Conservation (phyloP, 2,329 filamentous ascomycete species). For the Microsporum ferrugineum region DNA sequence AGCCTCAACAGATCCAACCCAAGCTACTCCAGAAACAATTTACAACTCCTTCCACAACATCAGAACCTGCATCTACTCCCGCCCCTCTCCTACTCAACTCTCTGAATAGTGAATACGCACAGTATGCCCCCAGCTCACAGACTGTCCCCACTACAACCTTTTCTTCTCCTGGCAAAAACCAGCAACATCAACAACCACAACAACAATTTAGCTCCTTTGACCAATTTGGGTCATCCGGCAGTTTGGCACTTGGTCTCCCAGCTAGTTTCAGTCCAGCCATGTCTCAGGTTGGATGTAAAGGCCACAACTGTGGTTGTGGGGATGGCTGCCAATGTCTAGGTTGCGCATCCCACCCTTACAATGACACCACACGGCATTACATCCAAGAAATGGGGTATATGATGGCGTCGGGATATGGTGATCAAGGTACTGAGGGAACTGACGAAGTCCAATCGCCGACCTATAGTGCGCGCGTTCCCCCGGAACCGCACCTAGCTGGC, state of each 20-base stretch:
- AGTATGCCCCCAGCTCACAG: background rate
- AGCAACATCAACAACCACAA: background rate
- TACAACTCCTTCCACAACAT: background rate
- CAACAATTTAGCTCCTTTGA: background rate
- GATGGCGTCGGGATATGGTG: slow-evolving; percentile 26
- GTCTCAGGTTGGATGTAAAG: slow-evolving; percentile 8
- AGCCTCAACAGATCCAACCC: background rate
- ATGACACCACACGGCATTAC: slow-evolving; percentile 34
- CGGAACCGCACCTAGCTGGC: background rate
- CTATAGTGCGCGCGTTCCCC: slow-evolving; percentile 12
- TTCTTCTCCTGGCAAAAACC: background rate
- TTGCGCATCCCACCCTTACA: slow-evolving; percentile 38
- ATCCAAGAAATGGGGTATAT: slow-evolving; percentile 37
- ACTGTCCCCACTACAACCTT: background rate
- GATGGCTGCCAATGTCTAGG: slow-evolving; percentile 37
- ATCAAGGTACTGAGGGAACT: slow-evolving; percentile 15
- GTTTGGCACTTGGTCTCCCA: background rate
- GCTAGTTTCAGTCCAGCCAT: background rate
- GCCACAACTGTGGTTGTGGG: slow-evolving; percentile 33
- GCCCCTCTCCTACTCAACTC: background rate
- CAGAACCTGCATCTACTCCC: background rate
- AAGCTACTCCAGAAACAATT: background rate
- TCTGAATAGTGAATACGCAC: background rate
- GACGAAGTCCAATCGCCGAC: slow-evolving; percentile 17
- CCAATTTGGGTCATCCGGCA: background rate